Evolutionary conservation across 352 stramenopile genomes (phyloP).

Genomic region (Globisporangium parvum): DNA sequence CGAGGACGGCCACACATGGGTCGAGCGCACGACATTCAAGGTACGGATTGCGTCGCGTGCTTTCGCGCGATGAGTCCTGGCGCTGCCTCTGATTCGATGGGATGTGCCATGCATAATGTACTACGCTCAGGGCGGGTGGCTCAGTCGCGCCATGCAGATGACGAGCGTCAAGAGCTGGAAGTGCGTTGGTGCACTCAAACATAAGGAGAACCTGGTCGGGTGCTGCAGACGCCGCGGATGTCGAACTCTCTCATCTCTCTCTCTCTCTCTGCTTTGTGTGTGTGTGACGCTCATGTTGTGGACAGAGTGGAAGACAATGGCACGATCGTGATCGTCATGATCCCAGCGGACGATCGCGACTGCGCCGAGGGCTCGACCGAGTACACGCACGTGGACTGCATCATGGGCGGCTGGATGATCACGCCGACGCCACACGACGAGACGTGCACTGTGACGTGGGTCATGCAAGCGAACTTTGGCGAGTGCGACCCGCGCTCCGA

Average conservation of each 20-base stretch:
- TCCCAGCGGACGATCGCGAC: conserved; percentile 44
- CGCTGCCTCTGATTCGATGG: not conserved
- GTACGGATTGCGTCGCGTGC: conserved; percentile 4
- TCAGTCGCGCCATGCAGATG: conserved; percentile 35
- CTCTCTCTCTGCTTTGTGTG: not conserved
- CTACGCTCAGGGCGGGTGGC: conserved; percentile 21
- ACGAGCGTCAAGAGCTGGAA: conserved; percentile 65
- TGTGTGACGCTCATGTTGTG: conserved; percentile 3
- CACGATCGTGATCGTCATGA: conserved; percentile 59
- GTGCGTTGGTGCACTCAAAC: conserved; percentile 15
- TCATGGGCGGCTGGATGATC: conserved; percentile 66
- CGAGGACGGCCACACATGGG: conserved; percentile 49
- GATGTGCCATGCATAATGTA: no score
- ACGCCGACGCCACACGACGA: conserved; percentile 50
- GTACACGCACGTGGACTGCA: conserved; percentile 40
- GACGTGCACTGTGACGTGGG: conserved; percentile 64
- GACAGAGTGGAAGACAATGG: conserved; percentile 56
- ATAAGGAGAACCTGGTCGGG: not conserved
- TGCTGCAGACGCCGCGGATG: not conserved
- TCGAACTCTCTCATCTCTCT: no score
- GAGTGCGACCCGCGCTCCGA: conserved; percentile 43
- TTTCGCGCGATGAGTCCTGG: not conserved
- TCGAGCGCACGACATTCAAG: conserved; percentile 52
- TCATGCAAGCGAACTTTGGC: conserved; percentile 76
- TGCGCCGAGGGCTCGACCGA: conserved; percentile 14